Evolutionary conservation across 306 rosid genomes (phyloP).

Genomic region (Dryas drummondii): DNA sequence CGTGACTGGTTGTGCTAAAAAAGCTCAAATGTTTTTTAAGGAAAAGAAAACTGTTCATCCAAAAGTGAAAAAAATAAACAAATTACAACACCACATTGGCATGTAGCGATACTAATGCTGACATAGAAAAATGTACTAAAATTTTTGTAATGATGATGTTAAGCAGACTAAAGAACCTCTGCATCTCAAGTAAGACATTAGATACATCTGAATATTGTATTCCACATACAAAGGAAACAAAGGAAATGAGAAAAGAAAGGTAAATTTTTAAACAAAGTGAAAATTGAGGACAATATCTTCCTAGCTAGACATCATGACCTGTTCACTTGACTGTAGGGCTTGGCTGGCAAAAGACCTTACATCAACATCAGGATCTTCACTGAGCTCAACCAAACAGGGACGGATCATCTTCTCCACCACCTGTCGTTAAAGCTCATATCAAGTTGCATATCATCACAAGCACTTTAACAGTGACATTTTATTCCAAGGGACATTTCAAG

Average conservation of each 20-base stretch:
- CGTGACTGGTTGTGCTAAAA: background rate
- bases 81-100: slow-evolving; percentile 2
- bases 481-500: slow-evolving; percentile 4
- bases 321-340: slow-evolving; percentile 83
- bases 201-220: slow-evolving; percentile 12
- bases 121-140: background rate
- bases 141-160: background rate
- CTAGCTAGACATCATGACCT: slow-evolving; percentile 85
- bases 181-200: slow-evolving; percentile 7
- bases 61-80: background rate
- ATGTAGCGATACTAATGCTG: background rate
- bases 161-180: background rate
- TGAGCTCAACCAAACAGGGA: slow-evolving; percentile 85
- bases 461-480: background rate
- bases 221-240: background rate
- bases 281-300: slow-evolving; percentile 2
- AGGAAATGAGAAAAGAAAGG: background rate
- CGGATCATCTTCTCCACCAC: slow-evolving; percentile 86
- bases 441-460: background rate
- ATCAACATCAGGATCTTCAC: slow-evolving; percentile 95
- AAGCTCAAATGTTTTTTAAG: background rate
- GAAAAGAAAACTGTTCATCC: background rate
- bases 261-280: background rate
- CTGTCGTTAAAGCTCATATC: slow-evolving; percentile 33
- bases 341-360: slow-evolving; percentile 84